Percentiles rank a stretch among this genome's conserved stretches.
phyloP scores from a whole-genome alignment of 179 eudicot species.

The Nepenthes alata region DNA sequence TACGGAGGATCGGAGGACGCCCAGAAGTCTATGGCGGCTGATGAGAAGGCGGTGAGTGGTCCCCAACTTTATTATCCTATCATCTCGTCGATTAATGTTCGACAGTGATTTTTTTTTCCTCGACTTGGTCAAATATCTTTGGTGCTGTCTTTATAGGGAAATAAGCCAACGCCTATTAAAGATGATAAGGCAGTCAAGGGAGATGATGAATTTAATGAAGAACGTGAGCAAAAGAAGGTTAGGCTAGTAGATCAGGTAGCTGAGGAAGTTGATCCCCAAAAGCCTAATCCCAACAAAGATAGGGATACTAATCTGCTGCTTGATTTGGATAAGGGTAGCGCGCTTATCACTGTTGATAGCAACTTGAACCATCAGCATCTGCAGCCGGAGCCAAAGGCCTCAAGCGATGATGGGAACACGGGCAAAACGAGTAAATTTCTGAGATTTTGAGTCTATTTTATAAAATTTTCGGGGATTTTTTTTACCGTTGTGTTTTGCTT shows the following conservation, averaged over 20 bases:
- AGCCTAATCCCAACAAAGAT: slow-evolving; percentile 20
- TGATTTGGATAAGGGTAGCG: slow-evolving; percentile 46
- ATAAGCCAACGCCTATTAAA: slow-evolving; percentile 8
- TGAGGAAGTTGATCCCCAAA: slow-evolving; percentile 23
- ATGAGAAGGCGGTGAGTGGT: slow-evolving; percentile 29
- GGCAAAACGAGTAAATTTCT: slow-evolving; percentile 47
- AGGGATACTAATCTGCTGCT: slow-evolving; percentile 42
- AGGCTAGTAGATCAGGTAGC: slow-evolving; percentile 3
- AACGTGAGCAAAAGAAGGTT: slow-evolving; percentile 15
- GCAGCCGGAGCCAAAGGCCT: slow-evolving; percentile 27
- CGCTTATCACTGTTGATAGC: slow-evolving; percentile 12
- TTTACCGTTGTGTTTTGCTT: neutral
- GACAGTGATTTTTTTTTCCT: neutral
- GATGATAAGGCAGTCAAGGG: slow-evolving; percentile 14
- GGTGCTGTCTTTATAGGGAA: slow-evolving; percentile 12
- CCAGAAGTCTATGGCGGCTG: slow-evolving; percentile 31
- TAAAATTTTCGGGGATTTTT: neutral
- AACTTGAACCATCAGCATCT: slow-evolving; percentile 26
- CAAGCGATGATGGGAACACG: slow-evolving; percentile 26
- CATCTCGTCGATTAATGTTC: neutral
- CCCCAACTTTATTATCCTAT: slow-evolving; percentile 1
- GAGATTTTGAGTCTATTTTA: neutral
- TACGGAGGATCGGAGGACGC: slow-evolving; percentile 17
- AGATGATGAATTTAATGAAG: slow-evolving; percentile 6
- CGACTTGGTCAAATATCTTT: slow-evolving; percentile 20